These are phyloP conservation scores for Collybia sordida DNA, from an alignment of 768 basidiomycete species.

Conservation along the genomic window DNA sequence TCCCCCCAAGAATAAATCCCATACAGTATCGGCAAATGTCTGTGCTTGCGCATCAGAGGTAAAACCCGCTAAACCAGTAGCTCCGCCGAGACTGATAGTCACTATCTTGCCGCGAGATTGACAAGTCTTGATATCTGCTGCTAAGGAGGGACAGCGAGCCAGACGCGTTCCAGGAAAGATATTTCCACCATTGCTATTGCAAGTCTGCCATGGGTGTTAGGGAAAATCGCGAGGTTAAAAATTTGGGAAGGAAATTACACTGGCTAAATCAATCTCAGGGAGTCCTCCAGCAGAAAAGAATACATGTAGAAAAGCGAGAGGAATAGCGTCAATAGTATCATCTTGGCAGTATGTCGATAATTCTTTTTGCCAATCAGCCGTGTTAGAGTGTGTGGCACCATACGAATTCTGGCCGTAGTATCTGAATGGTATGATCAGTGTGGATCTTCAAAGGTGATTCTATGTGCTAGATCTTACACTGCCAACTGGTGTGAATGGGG, in stretches of 20 bases:
- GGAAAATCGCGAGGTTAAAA: background rate
- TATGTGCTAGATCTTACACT: slow-evolving; percentile 37
- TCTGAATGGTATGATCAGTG: slow-evolving; percentile 26
- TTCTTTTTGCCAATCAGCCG: slow-evolving; percentile 55
- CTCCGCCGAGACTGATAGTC: slow-evolving; percentile 59
- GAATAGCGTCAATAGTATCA: slow-evolving; percentile 63
- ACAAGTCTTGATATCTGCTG: slow-evolving; percentile 60
- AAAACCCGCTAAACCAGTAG: slow-evolving; percentile 60
- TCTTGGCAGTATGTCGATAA: slow-evolving; percentile 70
- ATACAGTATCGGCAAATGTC: slow-evolving; percentile 64
- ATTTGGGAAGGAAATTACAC: slow-evolving; percentile 36
- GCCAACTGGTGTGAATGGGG: slow-evolving; percentile 39
- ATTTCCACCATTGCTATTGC: slow-evolving; percentile 52
- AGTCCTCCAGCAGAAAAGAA: slow-evolving; percentile 63
- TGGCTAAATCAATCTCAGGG: slow-evolving; percentile 70
- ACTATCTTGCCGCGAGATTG: slow-evolving; percentile 63
- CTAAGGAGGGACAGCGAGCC: slow-evolving; percentile 57
- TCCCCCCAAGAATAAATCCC: slow-evolving; percentile 72
- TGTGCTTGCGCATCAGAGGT: slow-evolving; percentile 53
- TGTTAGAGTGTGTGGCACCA: slow-evolving; percentile 52
- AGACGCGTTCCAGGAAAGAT: slow-evolving; percentile 63
- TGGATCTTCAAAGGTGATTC: background rate
- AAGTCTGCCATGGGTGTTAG: slow-evolving; percentile 40
- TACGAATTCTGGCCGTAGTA: slow-evolving; percentile 80
- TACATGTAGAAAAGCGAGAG: slow-evolving; percentile 61